Evolutionary conservation across 805 yeast genomes (phyloP), one percentile per base, ranked within the genome.

Genomic region (Geotrichum ghanense): DNA sequence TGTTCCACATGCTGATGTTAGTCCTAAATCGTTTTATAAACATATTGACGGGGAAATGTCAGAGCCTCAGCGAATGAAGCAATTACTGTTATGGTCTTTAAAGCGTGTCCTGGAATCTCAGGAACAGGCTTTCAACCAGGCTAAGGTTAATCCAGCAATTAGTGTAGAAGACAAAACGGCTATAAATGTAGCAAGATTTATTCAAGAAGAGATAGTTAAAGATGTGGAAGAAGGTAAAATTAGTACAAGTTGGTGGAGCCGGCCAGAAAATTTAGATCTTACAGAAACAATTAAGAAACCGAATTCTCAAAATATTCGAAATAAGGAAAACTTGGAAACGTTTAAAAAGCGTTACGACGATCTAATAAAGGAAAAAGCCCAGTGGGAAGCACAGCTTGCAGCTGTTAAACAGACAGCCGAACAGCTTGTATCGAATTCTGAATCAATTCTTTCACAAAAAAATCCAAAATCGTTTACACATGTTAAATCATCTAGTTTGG

Each of bases 21-120:
- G 76, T 0, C 65, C 69, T 0, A 54, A 63, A 7, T 79, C 78
- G 45, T 77, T 77, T 55, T 77, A 73, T 59, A 81, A 81, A 56
- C 79, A 78, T 55, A 60, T 83, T 25, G 83, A 82, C 51, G 60
- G 67, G 3, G 71, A 73, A 27, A 54, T 80, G 35, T 84, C 90
- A 0, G 89, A 79, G 44, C 87, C 89, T 2, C 82, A 79, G 53
- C 70, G 78, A 51, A 78, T 84, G 81, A 69, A 81, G 51, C 87
- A 81, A 55, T 59, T 84, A 22, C 58, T 83, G 42, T 67, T 75
- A 2, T 83, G 90, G 92, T 76, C 84, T 51, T 69, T 77, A 25
- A 75, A 74, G 50, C 69, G 80, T 53, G 68, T 70, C 27, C 52
- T 73, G 40, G 58, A 54, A 17, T n/a, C 37, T 12, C 37, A 31